Evolutionary conservation across 257 asterid genomes (phyloP).

Genomic region (Rauvolfia tetraphylla): DNA sequence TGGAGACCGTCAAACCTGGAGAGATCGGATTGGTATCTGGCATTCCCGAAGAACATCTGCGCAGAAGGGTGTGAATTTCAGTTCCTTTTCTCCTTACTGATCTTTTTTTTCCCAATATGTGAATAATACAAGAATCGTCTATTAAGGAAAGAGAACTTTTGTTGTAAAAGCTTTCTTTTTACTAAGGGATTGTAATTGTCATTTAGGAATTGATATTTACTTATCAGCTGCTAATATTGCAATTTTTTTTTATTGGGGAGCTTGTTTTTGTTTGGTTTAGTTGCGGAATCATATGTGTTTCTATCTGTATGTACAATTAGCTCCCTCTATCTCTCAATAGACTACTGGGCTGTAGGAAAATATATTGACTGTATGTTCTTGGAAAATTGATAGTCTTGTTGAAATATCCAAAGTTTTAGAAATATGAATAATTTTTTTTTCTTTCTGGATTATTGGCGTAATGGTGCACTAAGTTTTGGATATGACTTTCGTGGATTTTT

Average conservation of each 20-base stretch:
- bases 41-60: conserved; percentile 84
- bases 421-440: background rate
- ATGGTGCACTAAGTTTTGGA: background rate
- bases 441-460: background rate
- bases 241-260: background rate
- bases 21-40: conserved; percentile 88
- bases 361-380: background rate
- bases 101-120: background rate
- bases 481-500: background rate
- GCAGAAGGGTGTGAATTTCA: conserved; percentile 47
- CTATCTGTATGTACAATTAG: background rate
- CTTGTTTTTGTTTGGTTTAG: background rate
- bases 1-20: conserved; percentile 65
- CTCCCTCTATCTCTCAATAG: background rate
- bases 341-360: background rate
- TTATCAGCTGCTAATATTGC: background rate
- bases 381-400: background rate
- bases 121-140: background rate
- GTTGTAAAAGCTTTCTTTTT: background rate
- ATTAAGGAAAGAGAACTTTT: background rate
- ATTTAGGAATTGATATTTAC: background rate
- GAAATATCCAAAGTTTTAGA: background rate
- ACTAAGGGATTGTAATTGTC: background rate
- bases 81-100: background rate
- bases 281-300: background rate